Percentiles rank a stretch among this genome's conserved stretches.
Evolutionary conservation across 805 yeast species (phyloP).

Genomic region (Peterozyma toletana): DNA sequence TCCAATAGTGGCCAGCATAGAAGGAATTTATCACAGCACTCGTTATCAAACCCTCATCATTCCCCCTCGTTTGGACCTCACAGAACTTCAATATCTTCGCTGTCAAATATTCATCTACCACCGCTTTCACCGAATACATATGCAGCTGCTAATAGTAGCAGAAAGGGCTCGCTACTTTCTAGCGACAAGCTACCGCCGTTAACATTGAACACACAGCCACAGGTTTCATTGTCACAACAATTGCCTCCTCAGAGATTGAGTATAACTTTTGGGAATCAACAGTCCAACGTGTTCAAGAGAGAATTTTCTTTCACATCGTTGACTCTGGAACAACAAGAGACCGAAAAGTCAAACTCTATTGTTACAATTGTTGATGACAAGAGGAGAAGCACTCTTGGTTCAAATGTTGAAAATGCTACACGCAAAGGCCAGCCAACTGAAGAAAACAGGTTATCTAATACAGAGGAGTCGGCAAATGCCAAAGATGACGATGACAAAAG

Average conservation of each 20-base stretch:
- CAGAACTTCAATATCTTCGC: slow-evolving; percentile 6
- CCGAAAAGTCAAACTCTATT: neutral
- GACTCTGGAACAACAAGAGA: neutral
- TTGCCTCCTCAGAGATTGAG: neutral
- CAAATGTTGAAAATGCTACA: neutral
- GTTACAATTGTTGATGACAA: neutral
- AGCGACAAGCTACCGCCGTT: neutral
- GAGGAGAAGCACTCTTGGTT: slow-evolving; percentile 1
- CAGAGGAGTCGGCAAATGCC: neutral
- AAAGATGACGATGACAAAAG: slow-evolving; percentile 6
- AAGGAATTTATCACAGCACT: slow-evolving; percentile 6
- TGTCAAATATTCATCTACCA: slow-evolving; percentile 1
- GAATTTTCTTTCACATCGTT: slow-evolving; percentile 9
- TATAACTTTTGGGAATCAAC: neutral
- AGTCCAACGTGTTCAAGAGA: slow-evolving; percentile 8
- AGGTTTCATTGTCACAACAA: neutral
- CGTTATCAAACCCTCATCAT: neutral
- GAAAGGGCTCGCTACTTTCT: neutral
- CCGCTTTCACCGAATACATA: slow-evolving; percentile 7
- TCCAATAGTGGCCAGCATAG: slow-evolving; percentile 3
- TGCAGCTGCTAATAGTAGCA: neutral
- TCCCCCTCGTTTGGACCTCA: neutral
- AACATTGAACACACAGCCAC: neutral
- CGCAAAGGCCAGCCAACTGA: neutral
- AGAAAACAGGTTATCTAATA: neutral